A percentile compares a stretch with the other conserved stretches of the same genome.
Conservation (phyloP, 2,329 filamentous ascomycete species). For the Diaporthe sp. region DNA sequence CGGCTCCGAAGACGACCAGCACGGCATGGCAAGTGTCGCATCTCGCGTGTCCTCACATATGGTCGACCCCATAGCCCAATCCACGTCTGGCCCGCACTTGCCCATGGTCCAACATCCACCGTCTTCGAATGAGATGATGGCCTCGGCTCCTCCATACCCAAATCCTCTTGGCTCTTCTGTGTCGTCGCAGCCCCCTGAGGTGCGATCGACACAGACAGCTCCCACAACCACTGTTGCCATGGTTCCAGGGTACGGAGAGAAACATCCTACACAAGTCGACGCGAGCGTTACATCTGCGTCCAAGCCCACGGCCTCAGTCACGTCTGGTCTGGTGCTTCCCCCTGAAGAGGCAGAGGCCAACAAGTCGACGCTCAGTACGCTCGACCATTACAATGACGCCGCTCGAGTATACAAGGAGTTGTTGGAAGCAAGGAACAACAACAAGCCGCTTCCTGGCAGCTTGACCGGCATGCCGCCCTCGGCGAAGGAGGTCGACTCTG, state of each 20-base stretch:
- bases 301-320: not conserved
- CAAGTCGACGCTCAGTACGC: slow-evolving; percentile 23
- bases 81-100: not conserved
- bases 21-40: not conserved
- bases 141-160: not conserved
- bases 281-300: not conserved
- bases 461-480: slow-evolving; percentile 39
- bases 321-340: slow-evolving; percentile 12
- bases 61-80: not conserved
- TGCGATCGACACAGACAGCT: not conserved
- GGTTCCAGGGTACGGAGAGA: not conserved
- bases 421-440: slow-evolving; percentile 34
- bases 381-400: slow-evolving; percentile 36
- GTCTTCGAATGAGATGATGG: not conserved
- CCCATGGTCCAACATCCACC: not conserved
- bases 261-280: not conserved
- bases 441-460: slow-evolving; percentile 32
- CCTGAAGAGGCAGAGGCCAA: slow-evolving; percentile 39
- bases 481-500: slow-evolving; percentile 30
- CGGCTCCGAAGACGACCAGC: not conserved
- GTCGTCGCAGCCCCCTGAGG: not conserved
- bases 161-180: not conserved
- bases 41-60: not conserved
- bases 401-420: slow-evolving; percentile 34
- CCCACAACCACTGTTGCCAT: not conserved